Conservation (phyloP, 306 rosid species). For the Lathyrus sativus region DNA sequence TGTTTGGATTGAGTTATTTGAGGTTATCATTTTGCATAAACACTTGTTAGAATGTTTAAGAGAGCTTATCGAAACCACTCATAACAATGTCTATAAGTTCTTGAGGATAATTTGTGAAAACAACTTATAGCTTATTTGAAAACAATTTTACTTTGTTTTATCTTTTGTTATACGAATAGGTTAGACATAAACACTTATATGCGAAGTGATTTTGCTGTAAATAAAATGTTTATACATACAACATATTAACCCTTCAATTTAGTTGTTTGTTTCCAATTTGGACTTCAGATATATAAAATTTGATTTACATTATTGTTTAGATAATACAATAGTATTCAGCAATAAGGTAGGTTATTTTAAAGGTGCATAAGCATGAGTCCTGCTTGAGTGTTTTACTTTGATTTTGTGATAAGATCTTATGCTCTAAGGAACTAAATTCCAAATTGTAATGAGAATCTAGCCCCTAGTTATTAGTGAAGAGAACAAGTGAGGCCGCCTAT, state of each 20-base stretch:
- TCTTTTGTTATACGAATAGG: neutral
- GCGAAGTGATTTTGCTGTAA: neutral
- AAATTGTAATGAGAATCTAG: slow-evolving; percentile 1
- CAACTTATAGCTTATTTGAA: neutral
- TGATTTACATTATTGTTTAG: neutral
- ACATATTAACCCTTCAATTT: neutral
- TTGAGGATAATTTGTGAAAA: neutral
- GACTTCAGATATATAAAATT: neutral
- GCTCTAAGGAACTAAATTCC: neutral
- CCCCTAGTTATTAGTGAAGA: neutral
- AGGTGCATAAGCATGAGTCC: too few relatives aligned
- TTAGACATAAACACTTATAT: neutral
- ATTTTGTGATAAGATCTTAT: slow-evolving; percentile 3
- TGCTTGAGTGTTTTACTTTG: neutral
- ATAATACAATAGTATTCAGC: neutral
- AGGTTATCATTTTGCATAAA: neutral
- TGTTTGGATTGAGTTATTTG: neutral
- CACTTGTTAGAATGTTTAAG: neutral
- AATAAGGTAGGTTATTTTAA: too few relatives aligned
- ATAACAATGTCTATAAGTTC: neutral
- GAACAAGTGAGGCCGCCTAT: neutral
- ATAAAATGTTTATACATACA: neutral
- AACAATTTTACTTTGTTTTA: neutral
- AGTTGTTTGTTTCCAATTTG: slow-evolving; percentile 13
- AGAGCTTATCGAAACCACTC: neutral